Evolutionary conservation across 805 yeast genomes (phyloP).

Genomic region (Nakazawaea peltata): DNA sequence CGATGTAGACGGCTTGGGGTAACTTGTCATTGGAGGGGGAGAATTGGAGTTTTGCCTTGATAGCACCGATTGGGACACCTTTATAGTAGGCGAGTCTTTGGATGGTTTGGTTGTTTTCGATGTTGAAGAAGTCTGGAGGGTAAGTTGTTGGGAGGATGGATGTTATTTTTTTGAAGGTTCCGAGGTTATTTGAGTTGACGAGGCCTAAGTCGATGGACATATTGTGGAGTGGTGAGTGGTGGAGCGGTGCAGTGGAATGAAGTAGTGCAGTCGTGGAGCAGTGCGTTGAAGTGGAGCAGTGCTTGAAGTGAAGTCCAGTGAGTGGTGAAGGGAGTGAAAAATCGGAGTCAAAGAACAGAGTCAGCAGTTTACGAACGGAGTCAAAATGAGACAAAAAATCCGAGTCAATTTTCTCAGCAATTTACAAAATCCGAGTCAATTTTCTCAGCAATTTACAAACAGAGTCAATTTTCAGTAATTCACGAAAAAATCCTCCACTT

Average conservation of each 20-base stretch:
- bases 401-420: neutral
- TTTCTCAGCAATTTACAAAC: neutral
- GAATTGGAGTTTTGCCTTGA: constrained; percentile 47
- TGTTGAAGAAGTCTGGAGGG: constrained; percentile 4
- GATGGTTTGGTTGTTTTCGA: constrained; percentile 1
- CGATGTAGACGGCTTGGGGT: constrained; percentile 55
- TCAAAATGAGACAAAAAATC: too few relatives aligned
- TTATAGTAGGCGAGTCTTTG: constrained; percentile 34
- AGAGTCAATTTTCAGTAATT: neutral
- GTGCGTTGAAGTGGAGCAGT: neutral
- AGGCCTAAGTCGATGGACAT: constrained; percentile 4
- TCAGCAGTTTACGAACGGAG: too few relatives aligned
- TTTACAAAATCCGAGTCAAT: neutral
- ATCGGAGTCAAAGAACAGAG: too few relatives aligned
- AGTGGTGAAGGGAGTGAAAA: too few relatives aligned
- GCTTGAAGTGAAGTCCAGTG: neutral
- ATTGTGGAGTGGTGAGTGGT: neutral
- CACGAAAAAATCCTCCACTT: too few relatives aligned
- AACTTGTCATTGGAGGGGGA: constrained; percentile 28
- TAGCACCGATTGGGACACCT: constrained; percentile 76
- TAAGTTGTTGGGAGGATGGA: constrained; percentile 5
- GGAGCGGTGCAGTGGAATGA: neutral
- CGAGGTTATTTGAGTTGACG: constrained; percentile 6
- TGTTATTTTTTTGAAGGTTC: constrained; percentile 4
- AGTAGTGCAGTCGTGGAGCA: neutral